Evolutionary conservation across 345 rosid genomes (phyloP).

Genomic region (Reutealis trisperma): DNA sequence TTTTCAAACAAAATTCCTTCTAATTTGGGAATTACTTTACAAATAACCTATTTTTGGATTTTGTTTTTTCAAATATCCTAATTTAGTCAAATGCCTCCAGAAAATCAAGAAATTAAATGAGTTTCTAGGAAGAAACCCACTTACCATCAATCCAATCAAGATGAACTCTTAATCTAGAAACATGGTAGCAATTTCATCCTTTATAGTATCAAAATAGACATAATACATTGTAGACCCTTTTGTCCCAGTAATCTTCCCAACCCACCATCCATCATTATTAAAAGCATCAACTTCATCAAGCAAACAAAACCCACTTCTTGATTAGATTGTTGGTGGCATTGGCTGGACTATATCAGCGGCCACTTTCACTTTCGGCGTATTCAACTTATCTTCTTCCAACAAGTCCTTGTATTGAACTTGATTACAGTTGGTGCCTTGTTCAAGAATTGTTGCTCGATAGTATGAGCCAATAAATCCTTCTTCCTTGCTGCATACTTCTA

Average conservation of each 20-base stretch:
- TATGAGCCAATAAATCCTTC: constrained; percentile 36
- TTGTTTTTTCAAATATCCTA: too few relatives aligned
- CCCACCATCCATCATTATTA: constrained; percentile 44
- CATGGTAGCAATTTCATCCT: constrained; percentile 24
- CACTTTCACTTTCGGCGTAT: constrained; percentile 30
- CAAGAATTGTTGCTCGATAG: constrained; percentile 14
- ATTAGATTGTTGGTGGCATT: constrained; percentile 20
- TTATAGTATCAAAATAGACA: constrained; percentile 27
- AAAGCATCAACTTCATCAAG: constrained; percentile 30
- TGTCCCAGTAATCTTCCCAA: constrained; percentile 23
- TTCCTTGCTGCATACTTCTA: constrained; percentile 37
- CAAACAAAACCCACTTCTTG: neutral
- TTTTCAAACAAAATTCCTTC: too few relatives aligned
- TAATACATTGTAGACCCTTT: constrained; percentile 1
- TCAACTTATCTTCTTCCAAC: constrained; percentile 20
- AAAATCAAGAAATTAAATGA: neutral
- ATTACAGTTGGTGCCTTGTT: neutral
- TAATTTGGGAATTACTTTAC: too few relatives aligned
- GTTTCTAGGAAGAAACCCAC: constrained; percentile 23
- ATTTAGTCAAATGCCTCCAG: too few relatives aligned
- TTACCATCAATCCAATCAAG: constrained; percentile 32
- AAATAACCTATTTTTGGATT: too few relatives aligned
- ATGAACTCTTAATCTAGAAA: constrained; percentile 29
- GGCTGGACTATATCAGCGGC: constrained; percentile 30
- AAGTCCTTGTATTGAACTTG: constrained; percentile 36